Conservation (phyloP, 768 basidiomycete genomes). For the Panellus pusillus region DNA sequence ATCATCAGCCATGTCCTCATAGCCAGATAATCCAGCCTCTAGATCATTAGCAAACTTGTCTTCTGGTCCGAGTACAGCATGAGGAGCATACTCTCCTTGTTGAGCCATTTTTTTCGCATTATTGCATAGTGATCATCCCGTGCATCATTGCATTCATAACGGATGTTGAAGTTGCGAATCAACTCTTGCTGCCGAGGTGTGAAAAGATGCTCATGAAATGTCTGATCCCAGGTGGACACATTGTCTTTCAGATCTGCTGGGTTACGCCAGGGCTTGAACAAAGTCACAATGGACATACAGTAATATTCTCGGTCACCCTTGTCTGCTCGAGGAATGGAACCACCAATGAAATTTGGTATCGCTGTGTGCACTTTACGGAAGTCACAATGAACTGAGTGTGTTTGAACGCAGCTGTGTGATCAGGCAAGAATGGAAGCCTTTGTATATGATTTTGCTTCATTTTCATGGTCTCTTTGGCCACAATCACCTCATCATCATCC, state of each 20-base stretch:
- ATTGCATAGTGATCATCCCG: slow-evolving; percentile 28
- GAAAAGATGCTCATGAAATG: slow-evolving; percentile 19
- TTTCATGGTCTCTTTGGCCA: too few relatives aligned
- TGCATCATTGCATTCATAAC: slow-evolving; percentile 32
- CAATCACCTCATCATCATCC: too few relatives aligned
- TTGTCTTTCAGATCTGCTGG: slow-evolving; percentile 23
- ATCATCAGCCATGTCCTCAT: background rate
- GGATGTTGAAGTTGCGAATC: slow-evolving; percentile 28
- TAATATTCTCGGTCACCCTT: slow-evolving; percentile 33
- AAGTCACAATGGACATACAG: slow-evolving; percentile 24
- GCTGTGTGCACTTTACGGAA: background rate
- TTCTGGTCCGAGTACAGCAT: background rate
- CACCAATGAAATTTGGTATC: slow-evolving; percentile 31
- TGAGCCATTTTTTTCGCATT: slow-evolving; percentile 18
- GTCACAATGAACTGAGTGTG: slow-evolving; percentile 5
- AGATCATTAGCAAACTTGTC: background rate
- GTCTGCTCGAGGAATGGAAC: slow-evolving; percentile 26
- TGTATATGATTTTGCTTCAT: background rate
- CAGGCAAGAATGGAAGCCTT: background rate
- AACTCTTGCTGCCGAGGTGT: slow-evolving; percentile 14
- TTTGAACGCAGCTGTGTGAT: background rate
- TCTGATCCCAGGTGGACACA: slow-evolving; percentile 20
- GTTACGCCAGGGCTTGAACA: slow-evolving; percentile 29
- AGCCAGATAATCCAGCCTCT: background rate
- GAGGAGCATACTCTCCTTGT: background rate